Percentiles rank a stretch among this genome's conserved stretches.
Conservation (phyloP, 2,329 filamentous ascomycete genomes). For the Sporothrix schenckii region DNA sequence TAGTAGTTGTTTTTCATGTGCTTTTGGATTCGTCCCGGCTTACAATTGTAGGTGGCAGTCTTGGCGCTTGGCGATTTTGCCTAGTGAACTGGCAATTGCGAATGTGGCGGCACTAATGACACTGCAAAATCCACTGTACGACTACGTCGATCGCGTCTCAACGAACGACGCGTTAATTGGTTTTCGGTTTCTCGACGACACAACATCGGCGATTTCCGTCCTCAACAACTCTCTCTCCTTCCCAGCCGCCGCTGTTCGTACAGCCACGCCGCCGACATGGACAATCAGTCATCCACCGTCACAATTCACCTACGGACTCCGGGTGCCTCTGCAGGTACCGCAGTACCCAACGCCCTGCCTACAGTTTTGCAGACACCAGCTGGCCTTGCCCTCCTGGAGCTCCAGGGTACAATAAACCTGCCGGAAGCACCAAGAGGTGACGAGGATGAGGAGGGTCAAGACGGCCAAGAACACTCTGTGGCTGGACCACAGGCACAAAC, state of each 20-base stretch:
- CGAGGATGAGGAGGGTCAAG: conserved; percentile 31
- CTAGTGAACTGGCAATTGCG: background rate
- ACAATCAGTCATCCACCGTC: conserved; percentile 37
- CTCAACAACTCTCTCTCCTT: background rate
- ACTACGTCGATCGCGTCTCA: background rate
- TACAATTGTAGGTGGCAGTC: background rate
- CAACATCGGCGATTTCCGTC: background rate
- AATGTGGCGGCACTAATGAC: background rate
- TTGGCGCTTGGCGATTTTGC: background rate
- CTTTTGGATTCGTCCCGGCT: background rate
- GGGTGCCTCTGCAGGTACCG: conserved; percentile 34
- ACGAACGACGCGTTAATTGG: conserved; percentile 23
- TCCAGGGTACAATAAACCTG: conserved; percentile 84
- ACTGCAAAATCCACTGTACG: background rate
- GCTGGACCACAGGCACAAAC: conserved; percentile 33
- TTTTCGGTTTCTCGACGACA: background rate
- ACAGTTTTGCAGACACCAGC: conserved; percentile 84
- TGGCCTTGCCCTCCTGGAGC: conserved; percentile 85
- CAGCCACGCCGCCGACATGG: background rate
- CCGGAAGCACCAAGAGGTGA: conserved; percentile 41
- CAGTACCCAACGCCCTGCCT: conserved; percentile 65
- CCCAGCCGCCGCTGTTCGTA: background rate
- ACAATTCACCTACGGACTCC: conserved; percentile 47
- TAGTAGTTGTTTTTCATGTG: background rate
- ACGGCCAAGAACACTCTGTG: background rate